Percentiles rank a stretch among this genome's conserved stretches.
phyloP scores from a whole-genome alignment of 352 stramenopile genomes.

The Phytophthora kernoviae region DNA sequence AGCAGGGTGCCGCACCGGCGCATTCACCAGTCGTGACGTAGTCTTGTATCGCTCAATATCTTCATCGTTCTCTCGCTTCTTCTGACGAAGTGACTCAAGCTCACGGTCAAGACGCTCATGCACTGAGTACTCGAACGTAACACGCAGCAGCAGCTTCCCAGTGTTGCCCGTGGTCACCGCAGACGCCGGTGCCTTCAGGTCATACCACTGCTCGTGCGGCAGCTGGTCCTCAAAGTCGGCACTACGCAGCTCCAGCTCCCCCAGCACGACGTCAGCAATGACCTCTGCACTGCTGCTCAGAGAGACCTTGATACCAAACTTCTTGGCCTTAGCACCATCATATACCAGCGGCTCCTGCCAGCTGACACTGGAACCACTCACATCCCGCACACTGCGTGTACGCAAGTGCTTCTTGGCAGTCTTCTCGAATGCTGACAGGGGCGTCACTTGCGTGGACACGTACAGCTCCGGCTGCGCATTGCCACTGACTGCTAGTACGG shows the following conservation, averaged over 20 bases:
- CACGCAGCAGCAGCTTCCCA: conserved; percentile 56
- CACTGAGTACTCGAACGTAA: conserved; percentile 67
- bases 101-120: conserved; percentile 44
- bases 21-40: conserved; percentile 59
- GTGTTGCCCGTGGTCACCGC: conserved; percentile 19
- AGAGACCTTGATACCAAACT: conserved; percentile 67
- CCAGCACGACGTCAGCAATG: conserved; percentile 72
- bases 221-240: conserved; percentile 61
- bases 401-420: conserved; percentile 71
- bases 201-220: conserved; percentile 57
- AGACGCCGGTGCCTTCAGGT: conserved; percentile 48
- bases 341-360: conserved; percentile 66
- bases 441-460: conserved; percentile 65
- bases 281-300: conserved; percentile 61
- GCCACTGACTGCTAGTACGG: conserved; percentile 29
- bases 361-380: conserved; percentile 23
- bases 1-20: conserved; percentile 58
- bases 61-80: conserved; percentile 74
- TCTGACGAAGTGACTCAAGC: conserved; percentile 44
- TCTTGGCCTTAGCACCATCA: conserved; percentile 70
- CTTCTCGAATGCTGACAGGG: conserved; percentile 69
- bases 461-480: conserved; percentile 49
- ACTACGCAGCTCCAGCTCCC: conserved; percentile 65
- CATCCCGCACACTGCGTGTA: conserved; percentile 31
- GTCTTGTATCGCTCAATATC: conserved; percentile 65